Base-by-base conservation (phyloP, 2,329 filamentous ascomycete species). In the Bipolaris oryzae region DNA sequence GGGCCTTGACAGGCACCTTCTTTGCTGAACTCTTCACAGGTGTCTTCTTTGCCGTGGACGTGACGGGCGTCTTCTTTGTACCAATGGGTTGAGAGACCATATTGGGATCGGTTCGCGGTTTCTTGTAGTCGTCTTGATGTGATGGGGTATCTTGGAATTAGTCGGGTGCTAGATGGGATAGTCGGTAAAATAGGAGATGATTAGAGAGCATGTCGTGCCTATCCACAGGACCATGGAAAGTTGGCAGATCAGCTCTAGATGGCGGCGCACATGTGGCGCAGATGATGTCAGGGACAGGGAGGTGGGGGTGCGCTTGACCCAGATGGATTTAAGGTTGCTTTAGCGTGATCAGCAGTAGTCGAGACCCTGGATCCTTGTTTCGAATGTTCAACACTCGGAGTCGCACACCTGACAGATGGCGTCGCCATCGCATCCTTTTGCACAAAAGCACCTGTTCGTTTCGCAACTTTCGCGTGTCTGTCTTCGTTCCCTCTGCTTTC, bases 31-130 rank as follows among this genome's bases (percentile, higher is more conserved):
- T 34, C 45, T 42, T 50, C 21, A 57, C 56, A 35, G 54, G 54
- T 16, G 59, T 58, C 39, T 61, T 62, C 52, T 67, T 67, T 45
- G 65, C 51, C 39, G 62, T 52, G 42, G 60, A 53, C 31, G 58
- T 56, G 51, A 63, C 57, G 46, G 59, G 43, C 47, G 61, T 48
- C 53, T 69, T 69, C 48, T 69, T 72, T 34, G 67, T 64, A 50
- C 66, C 66, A 48, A 68, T 66, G 45, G 67, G 64, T 62, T 69
- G 67, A 44, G 70, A 37, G 50, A 64, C 68, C 67, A 70, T 64
- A 28, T 48, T 58, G 56, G 16, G 18, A 55, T 50, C 35, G 43
- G 11, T 23, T 31, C 34, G 37, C 18, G 20, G 21, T 39, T 28
- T 47, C 15, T 41, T 33, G 6, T 33, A 25, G 20, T 38, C 37